Conservation (phyloP, 2,329 filamentous ascomycete genomes). For the Meredithiella fracta region DNA sequence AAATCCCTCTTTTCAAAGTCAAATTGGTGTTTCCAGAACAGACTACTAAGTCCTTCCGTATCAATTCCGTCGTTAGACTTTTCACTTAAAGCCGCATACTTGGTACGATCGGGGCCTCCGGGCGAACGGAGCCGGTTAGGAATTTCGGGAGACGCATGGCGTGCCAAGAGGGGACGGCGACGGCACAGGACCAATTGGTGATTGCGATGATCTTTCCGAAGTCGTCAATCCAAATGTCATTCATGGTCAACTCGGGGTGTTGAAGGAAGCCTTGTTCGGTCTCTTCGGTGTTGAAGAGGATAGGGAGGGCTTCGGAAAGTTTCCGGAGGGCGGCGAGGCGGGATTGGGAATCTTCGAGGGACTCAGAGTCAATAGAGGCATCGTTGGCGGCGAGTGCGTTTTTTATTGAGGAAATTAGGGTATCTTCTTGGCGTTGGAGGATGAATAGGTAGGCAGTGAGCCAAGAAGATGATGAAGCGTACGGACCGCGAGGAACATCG, state of each 20-base stretch:
- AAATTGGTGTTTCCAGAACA: neutral
- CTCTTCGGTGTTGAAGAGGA: neutral
- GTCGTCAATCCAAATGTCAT: neutral
- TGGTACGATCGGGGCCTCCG: neutral
- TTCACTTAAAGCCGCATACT: neutral
- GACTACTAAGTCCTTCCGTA: neutral
- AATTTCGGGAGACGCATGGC: neutral
- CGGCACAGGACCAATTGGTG: neutral
- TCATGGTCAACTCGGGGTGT: neutral
- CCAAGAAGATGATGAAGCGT: neutral
- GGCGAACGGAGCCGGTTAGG: neutral
- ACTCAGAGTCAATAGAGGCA: neutral
- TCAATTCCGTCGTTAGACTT: neutral
- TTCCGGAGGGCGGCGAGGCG: neutral
- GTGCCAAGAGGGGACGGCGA: neutral
- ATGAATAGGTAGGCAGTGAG: conserved; percentile 1
- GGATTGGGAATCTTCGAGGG: neutral
- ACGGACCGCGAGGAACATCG: neutral
- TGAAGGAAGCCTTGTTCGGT: neutral
- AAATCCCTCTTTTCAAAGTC: neutral
- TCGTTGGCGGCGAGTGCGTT: neutral
- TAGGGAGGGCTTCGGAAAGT: neutral
- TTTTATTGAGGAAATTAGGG: neutral
- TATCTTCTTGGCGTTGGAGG: neutral
- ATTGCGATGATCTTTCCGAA: neutral